A percentile compares a stretch with the other conserved stretches of the same genome.
Conservation (phyloP, 2,329 filamentous ascomycete species). For the Aspergillus sp. region DNA sequence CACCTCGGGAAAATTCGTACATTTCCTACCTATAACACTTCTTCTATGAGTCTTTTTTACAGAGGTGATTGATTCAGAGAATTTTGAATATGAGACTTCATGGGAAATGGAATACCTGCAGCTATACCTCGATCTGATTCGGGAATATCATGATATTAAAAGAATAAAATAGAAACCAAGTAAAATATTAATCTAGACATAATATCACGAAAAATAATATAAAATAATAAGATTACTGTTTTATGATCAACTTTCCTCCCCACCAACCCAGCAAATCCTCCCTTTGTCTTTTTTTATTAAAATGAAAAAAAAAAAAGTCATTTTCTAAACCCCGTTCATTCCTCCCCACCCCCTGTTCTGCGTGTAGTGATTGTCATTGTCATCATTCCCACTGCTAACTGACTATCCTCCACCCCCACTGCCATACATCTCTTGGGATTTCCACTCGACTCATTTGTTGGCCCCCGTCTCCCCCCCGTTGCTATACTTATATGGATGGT, state of each 20-base stretch:
- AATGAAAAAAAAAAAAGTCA: not conserved
- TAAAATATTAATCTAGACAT: not conserved
- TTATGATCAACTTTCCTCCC: slow-evolving; percentile 13
- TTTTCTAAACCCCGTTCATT: slow-evolving; percentile 21
- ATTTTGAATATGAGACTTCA: no score
- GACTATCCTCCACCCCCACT: slow-evolving; percentile 10
- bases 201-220: not conserved
- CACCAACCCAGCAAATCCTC: slow-evolving; percentile 10
- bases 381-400: not conserved
- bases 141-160: not conserved
- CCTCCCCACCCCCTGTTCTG: slow-evolving; percentile 9
- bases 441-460: slow-evolving; percentile 1
- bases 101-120: not conserved
- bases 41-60: no score
- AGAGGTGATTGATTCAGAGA: not conserved
- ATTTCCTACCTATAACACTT: not conserved
- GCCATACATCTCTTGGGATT: slow-evolving; percentile 3
- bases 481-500: slow-evolving; percentile 9
- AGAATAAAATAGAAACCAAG: not conserved
- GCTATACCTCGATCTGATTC: not conserved
- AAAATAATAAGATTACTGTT: not conserved
- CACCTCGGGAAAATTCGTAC: slow-evolving; percentile 14
- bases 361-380: slow-evolving; percentile 1
- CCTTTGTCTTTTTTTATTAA: not conserved
- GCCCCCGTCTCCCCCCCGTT: not conserved